Evolutionary conservation across 1,284 basidiomycete species (phyloP), one percentile per base, ranked within the genome.

Genomic region (Hortiboletus rubellus): DNA sequence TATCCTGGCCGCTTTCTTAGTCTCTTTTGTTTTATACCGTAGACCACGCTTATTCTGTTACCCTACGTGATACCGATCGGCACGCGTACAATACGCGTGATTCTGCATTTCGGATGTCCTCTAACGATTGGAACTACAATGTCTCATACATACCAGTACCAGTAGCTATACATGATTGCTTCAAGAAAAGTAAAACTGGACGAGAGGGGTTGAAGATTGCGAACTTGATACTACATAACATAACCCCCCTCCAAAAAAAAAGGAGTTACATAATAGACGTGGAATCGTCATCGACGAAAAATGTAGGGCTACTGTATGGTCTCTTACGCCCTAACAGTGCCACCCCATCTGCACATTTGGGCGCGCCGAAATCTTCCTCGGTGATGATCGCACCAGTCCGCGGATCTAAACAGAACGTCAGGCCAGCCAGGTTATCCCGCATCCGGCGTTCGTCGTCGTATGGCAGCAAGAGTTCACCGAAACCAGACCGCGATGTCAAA

Each of bases 371-470:
- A 38, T 67, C 62, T 45, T 72, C 69, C 30, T 70, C 81, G 0
- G 82, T 83, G 8, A 87, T 66, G 50, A 88, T 82, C 15, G 83
- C 85, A 30, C 86, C 86, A 1, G 86, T 86, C 41, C 81, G 70
- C 50, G 64, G 68, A 63, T 88, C 86, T 48, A 89, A 62, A 34
- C 77, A 66, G 72, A 88, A 88, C n/a, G 71, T 72, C 50, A 87
- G 62, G 2, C 78, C 79, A n/a, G 70, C 67, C 34, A 88, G 70
- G 60, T 82, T 86, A 50, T 71, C 67, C 36, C 74, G 70, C 34
- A 88, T 72, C 8, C 69, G 72, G 30, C 57, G 48, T 42, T 76
- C 69, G 52, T 80, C 71, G 64, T 88, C 84, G 55, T 83, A 85
- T 0, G 86, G 86, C 22, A 80, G 64, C 18, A 87, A 69, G 14